These are phyloP conservation scores for Ophiosphaerella herpotricha DNA, from an alignment of 2,329 filamentous ascomycete species.

Conservation along the genomic window DNA sequence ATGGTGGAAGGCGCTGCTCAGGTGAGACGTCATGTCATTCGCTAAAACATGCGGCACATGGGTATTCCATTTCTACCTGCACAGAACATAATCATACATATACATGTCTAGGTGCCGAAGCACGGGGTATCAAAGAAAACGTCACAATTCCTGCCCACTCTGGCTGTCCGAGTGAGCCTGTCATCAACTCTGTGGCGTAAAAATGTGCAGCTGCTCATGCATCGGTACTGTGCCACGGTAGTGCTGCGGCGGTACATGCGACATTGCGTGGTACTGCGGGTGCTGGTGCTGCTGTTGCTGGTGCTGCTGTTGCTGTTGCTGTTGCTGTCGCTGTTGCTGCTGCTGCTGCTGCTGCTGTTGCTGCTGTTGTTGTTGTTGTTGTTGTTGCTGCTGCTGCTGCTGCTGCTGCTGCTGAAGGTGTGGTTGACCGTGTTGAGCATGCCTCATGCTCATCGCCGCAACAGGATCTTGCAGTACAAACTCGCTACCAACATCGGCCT, in stretches of 20 bases:
- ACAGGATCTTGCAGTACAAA: slow-evolving; percentile 27
- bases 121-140: slow-evolving; percentile 27
- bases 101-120: slow-evolving; percentile 17
- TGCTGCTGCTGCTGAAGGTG: slow-evolving; percentile 21
- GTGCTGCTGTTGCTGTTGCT: too few relatives aligned
- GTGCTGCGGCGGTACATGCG: slow-evolving; percentile 20
- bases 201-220: slow-evolving; percentile 29
- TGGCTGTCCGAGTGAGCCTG: slow-evolving; percentile 18
- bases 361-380: too few relatives aligned
- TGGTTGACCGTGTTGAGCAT: slow-evolving; percentile 20
- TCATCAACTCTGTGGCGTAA: slow-evolving; percentile 23
- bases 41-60: background rate
- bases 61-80: too few relatives aligned
- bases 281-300: background rate
- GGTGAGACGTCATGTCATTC: too few relatives aligned
- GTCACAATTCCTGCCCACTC: slow-evolving; percentile 11
- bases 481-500: slow-evolving; percentile 27
- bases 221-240: slow-evolving; percentile 25
- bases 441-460: slow-evolving; percentile 26
- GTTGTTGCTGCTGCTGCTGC: slow-evolving; percentile 20
- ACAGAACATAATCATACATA: slow-evolving; percentile 18
- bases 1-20: too few relatives aligned
- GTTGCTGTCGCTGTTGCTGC: too few relatives aligned
- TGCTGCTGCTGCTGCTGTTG: too few relatives aligned
- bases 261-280: slow-evolving; percentile 29